Base-by-base conservation (phyloP, 257 asterid genomes). In the Eucommia ulmoides region DNA sequence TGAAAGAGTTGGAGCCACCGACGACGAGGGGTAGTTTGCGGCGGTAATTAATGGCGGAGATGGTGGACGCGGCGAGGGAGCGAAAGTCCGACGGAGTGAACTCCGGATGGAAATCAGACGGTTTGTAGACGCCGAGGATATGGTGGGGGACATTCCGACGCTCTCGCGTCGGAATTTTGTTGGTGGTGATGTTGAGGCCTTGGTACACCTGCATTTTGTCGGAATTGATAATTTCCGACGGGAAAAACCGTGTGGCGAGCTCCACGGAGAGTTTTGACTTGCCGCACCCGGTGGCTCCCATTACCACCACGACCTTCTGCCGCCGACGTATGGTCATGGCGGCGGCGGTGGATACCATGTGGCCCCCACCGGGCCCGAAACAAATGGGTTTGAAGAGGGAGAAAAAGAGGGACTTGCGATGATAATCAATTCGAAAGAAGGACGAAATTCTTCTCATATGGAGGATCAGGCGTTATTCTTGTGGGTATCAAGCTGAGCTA, bases 271-370 rank as follows among this genome's bases (percentile, higher is more conserved):
- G 93, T 53, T 78, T 82, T 0, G 98, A 75, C 62, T 89, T 89
- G 0, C 98, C 98, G 17, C 86, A 85, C 20, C 96, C 96, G 0
- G 98, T 89, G 21, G 96, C 78, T 48, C 96, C 98, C 91, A 82
- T 74, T 1, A 89, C 62, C 14, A 80, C 81, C 21, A 85, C 75
- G 16, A 85, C 17, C 51, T 74, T 82, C 18, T 55, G 48, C 71
- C 44, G 56, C 7, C 62, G 73, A 67, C 67, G 63, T 56, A 22
- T 48, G 48, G 41, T 6, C 59, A 55, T 6, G 29, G 50, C 1
- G 51, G 45, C 7, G 53, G 54, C 41, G 64, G 68, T 41, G 59
- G 77, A 44, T 69, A 62, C 62, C 42, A 19, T 45, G 33, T 55
- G 60, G 63, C 70, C n/a, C n/a, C n/a, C n/a, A n/a, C n/a, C 12